A percentile compares a stretch with the other conserved stretches of the same genome.
Conservation (phyloP, 305 asterid species). For the Striga hermonthica region DNA sequence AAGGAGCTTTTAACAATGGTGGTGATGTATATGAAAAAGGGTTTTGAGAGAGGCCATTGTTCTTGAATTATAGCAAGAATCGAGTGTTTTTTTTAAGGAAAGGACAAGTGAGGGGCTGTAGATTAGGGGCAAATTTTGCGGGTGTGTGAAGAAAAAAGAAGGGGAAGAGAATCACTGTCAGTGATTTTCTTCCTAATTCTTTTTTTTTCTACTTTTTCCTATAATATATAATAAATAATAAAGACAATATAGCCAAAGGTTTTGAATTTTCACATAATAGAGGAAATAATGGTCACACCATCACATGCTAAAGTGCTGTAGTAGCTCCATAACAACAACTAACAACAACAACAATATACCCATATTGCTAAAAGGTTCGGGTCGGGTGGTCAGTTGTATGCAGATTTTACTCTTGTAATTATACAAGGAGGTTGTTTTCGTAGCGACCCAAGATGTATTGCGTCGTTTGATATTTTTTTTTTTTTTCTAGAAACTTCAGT, state of each 20-base stretch:
- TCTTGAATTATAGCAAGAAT: constrained; percentile 41
- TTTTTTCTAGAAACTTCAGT: no score
- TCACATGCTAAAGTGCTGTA: constrained; percentile 44
- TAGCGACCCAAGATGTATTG: no score
- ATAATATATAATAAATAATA: not conserved
- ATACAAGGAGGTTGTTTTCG: no score
- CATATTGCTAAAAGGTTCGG: no score
- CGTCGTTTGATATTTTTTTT: no score
- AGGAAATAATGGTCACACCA: constrained; percentile 25
- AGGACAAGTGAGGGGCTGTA: constrained; percentile 50
- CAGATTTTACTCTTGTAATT: no score
- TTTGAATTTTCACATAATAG: constrained; percentile 36
- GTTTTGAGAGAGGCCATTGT: constrained; percentile 32
- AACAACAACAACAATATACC: no score
- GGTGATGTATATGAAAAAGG: constrained; percentile 16
- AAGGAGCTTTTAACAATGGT: not conserved
- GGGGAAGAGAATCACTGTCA: constrained; percentile 34
- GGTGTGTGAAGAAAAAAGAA: constrained; percentile 38
- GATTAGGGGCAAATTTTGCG: constrained; percentile 57
- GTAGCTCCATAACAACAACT: no score
- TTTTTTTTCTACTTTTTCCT: constrained; percentile 18
- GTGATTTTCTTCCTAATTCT: constrained; percentile 25
- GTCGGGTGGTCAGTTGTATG: no score
- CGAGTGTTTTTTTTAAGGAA: constrained; percentile 42
- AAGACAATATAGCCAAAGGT: constrained; percentile 31